Base-by-base conservation (phyloP, 768 basidiomycete genomes). In the Gymnopilus dilepis region DNA sequence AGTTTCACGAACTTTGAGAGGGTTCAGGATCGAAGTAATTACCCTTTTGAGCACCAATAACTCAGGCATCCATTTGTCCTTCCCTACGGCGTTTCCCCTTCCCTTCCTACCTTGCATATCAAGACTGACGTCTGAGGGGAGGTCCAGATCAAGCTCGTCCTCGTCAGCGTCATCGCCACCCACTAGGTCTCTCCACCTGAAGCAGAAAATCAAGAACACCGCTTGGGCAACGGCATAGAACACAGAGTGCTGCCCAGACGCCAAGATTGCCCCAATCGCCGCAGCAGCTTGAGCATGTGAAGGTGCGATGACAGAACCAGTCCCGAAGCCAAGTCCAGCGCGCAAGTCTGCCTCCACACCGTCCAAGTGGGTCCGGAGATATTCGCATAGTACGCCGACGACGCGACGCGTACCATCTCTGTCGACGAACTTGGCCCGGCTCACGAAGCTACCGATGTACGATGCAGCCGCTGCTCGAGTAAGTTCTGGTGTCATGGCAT, bases 141-240 rank as follows among this genome's bases (percentile, higher is more conserved):
- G 13, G n/a, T 59, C 61, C 19, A 65, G 33, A 53, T 64, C 64
- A 13, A 65, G 26, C 6, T 66, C 63, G 24, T 62, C 64, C 15
- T 73, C 67, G 37, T 82, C 85, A 22, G 78, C 81, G 5, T 88
- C 90, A 13, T 83, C 84, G 43, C 77, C 78, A 21, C 83, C 84
- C 52, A 86, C 73, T 34, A 99, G 77, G 65, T 99, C 97, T 62
- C 93, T 79, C 97, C 97, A 99, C 11, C 97, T 82, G 77, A 99
- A 99, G 74, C 97, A 99, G 74, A 99, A 99, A 64, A 99, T 94
- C 64, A 99, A 83, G 72, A 99, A 96, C 9, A 95, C 86, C 0
- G 96, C 90, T 70, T 99, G 97, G 0, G 88, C 78, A 31, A 97
- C 90, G 2, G 96, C 95, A 72, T 98, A 98, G 72, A 98, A 98